These are phyloP conservation scores for Globisporangium nodosum DNA, from an alignment of 352 stramenopile genomes.

Conservation along the genomic window DNA sequence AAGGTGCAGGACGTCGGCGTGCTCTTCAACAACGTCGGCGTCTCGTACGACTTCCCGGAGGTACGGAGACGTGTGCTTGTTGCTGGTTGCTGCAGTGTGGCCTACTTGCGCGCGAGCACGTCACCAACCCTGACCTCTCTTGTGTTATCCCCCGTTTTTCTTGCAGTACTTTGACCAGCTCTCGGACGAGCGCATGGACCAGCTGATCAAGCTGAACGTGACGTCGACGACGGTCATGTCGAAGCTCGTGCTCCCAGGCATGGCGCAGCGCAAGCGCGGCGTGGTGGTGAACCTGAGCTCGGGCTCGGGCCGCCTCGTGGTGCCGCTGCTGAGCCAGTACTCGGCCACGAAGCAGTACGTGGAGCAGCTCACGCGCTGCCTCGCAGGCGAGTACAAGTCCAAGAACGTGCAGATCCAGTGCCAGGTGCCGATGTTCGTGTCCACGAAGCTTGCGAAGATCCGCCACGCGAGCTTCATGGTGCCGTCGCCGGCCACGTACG, in stretches of 20 bases:
- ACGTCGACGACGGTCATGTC: slow-evolving; percentile 76
- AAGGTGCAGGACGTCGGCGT: slow-evolving; percentile 93
- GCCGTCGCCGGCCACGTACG: slow-evolving; percentile 89
- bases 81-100: neutral
- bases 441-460: slow-evolving; percentile 99
- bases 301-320: slow-evolving; percentile 92
- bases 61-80: neutral
- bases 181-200: slow-evolving; percentile 87
- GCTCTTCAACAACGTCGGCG: slow-evolving; percentile 99
- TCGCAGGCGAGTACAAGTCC: slow-evolving; percentile 93
- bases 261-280: slow-evolving; percentile 93
- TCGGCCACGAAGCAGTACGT: slow-evolving; percentile 97
- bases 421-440: slow-evolving; percentile 98
- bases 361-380: slow-evolving; percentile 94
- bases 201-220: slow-evolving; percentile 89
- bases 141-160: neutral
- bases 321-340: slow-evolving; percentile 96
- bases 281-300: slow-evolving; percentile 98
- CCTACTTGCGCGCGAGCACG: too few relatives aligned
- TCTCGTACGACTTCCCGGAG: slow-evolving; percentile 97
- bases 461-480: slow-evolving; percentile 92
- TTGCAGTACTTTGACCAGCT: slow-evolving; percentile 95
- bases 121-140: neutral
- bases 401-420: slow-evolving; percentile 96
- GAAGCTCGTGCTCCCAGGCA: slow-evolving; percentile 88